Evolutionary conservation across 768 basidiomycete species (phyloP), one percentile per base, ranked within the genome.

Genomic region (Naganishia vaughanmartiniae): DNA sequence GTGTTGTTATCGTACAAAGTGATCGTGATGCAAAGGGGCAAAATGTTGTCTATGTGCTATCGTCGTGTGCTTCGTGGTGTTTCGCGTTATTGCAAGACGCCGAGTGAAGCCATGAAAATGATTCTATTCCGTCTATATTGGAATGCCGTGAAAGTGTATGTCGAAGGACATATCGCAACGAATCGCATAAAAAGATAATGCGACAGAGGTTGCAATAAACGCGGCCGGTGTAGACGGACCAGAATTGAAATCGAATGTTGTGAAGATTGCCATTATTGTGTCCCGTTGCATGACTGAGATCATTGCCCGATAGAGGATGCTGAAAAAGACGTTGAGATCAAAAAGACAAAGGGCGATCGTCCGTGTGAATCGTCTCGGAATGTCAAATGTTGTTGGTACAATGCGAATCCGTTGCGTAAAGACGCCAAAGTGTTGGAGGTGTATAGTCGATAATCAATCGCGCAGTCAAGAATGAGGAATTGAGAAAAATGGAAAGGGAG

Each of bases 181-280:
- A 45, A 42, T 19, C 39, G 28, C 60, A 63, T n/a, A 63, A 26
- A 28, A 4, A 30, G n/a, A 19, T 42, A 15, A 28, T 45, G 60
- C 24, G 36, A 24, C 17, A 17, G 34, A 30, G 7, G 39, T 24
- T 30, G 39, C 60, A 63, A 39, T 42, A 46, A 63, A 63, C 60
- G 60, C 60, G 60, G 60, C 60, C 60, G 60, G 39, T 58, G 46
- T 63, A 63, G 60, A 63, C 39, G 60, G 60, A 63, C 60, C 60
- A 63, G 60, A 63, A 63, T 26, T 63, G 60, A 63, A 63, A 63
- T 63, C 60, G 60, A 63, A 63, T 26, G 60, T 63, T 14, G 60
- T 45, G 34, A 63, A 63, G 42, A 63, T n/a, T 42, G 60, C 33
- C 36, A 63, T 63, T 63, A 63, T 63, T 26, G 46, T 63, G 39